Evolutionary conservation across 257 asterid species (phyloP).

Genomic region (Nemophila menziesii): DNA sequence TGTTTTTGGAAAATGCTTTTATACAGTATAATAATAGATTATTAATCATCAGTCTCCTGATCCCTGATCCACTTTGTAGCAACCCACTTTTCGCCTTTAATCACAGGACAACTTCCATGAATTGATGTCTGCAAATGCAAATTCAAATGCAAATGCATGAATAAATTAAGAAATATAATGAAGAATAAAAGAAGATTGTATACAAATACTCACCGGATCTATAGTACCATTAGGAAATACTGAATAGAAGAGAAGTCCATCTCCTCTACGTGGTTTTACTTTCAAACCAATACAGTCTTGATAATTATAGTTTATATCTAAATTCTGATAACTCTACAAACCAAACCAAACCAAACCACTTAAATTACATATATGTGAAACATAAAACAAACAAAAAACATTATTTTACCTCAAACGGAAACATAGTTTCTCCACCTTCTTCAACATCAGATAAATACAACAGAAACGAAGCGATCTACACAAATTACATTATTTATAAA

Average conservation of each 20-base stretch:
- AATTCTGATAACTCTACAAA: slow-evolving; percentile 59
- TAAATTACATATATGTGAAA: slow-evolving; percentile 2
- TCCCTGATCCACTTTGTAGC: slow-evolving; percentile 96
- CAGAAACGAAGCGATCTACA: slow-evolving; percentile 84
- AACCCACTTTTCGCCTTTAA: slow-evolving; percentile 91
- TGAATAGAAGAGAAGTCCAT: slow-evolving; percentile 89
- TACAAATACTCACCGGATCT: slow-evolving; percentile 51
- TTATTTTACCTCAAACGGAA: slow-evolving; percentile 69
- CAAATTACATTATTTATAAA: slow-evolving; percentile 1
- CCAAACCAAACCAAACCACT: slow-evolving; percentile 8
- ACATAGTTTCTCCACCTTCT: slow-evolving; percentile 98
- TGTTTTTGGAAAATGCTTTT: not conserved
- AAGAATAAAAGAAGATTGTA: no score
- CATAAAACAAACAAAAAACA: not conserved
- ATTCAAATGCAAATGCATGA: not conserved
- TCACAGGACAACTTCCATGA: slow-evolving; percentile 95
- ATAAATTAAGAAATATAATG: not conserved
- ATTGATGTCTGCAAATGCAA: slow-evolving; percentile 51
- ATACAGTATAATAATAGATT: not conserved
- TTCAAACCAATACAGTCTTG: slow-evolving; percentile 62
- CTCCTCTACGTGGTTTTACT: slow-evolving; percentile 87
- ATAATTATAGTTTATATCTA: slow-evolving; percentile 54
- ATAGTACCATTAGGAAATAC: slow-evolving; percentile 72
- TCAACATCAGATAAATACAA: slow-evolving; percentile 85
- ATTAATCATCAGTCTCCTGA: slow-evolving; percentile 31